phyloP scores from a whole-genome alignment of 1,284 basidiomycete species.

The Xerocomus cyaneibrunnescens region DNA sequence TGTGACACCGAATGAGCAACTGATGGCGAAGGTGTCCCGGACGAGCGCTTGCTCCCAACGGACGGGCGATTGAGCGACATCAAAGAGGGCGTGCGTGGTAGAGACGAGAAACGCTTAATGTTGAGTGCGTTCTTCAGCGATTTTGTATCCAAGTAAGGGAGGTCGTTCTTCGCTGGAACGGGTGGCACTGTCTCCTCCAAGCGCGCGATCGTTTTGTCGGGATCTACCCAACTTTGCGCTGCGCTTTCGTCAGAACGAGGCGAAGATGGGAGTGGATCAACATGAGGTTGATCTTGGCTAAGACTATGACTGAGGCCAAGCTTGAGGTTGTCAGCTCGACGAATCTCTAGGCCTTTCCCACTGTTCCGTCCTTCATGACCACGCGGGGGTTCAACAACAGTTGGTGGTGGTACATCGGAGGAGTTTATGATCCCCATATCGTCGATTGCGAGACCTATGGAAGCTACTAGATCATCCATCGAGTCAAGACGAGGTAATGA shows the following conservation, averaged over 20 bases:
- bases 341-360: slow-evolving; percentile 33
- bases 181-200: slow-evolving; percentile 30
- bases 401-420: slow-evolving; percentile 39
- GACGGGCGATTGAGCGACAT: slow-evolving; percentile 35
- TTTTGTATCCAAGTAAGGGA: slow-evolving; percentile 24
- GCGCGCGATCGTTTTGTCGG: slow-evolving; percentile 18
- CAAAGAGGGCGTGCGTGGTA: slow-evolving; percentile 58
- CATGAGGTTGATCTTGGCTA: slow-evolving; percentile 16
- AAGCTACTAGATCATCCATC: slow-evolving; percentile 37
- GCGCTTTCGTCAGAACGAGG: slow-evolving; percentile 26
- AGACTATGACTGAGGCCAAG: slow-evolving; percentile 4
- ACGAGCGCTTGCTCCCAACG: slow-evolving; percentile 30
- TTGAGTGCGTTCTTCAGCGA: slow-evolving; percentile 33
- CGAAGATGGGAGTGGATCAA: slow-evolving; percentile 13
- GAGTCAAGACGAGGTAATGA: slow-evolving; percentile 29
- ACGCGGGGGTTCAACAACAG: slow-evolving; percentile 40
- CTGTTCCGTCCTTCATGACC: slow-evolving; percentile 26
- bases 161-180: slow-evolving; percentile 33
- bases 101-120: slow-evolving; percentile 56
- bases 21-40: slow-evolving; percentile 45
- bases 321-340: slow-evolving; percentile 26
- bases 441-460: slow-evolving; percentile 37
- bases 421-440: slow-evolving; percentile 38
- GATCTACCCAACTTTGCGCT: slow-evolving; percentile 18
- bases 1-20: slow-evolving; percentile 14